phyloP scores from a whole-genome alignment of 2,329 filamentous ascomycete genomes.

The Myotisia sp. region DNA sequence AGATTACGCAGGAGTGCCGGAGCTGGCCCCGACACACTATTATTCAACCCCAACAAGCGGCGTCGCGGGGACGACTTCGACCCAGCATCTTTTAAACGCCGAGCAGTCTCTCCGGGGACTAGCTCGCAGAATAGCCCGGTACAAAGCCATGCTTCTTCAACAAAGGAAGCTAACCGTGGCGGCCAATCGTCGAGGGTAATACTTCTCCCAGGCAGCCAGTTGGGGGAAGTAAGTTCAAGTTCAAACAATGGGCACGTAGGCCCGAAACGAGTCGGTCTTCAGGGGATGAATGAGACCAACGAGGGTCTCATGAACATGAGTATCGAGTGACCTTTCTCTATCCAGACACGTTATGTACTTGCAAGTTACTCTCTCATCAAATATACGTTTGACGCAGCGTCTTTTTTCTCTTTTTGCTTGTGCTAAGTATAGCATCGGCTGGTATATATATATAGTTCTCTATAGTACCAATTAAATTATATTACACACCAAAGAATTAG shows the following conservation, averaged over 20 bases:
- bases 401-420: too few relatives aligned
- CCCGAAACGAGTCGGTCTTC: conserved; percentile 63
- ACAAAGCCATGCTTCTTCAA: conserved; percentile 14
- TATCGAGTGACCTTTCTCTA: conserved; percentile 52
- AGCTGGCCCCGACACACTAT: neutral
- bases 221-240: conserved; percentile 17
- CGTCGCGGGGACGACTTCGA: conserved; percentile 86
- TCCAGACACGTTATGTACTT: too few relatives aligned
- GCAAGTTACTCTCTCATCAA: too few relatives aligned
- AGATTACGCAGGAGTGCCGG: too few relatives aligned
- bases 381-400: too few relatives aligned
- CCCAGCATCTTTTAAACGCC: conserved; percentile 71
- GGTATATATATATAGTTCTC: too few relatives aligned
- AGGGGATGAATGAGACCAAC: conserved; percentile 92
- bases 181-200: conserved; percentile 19
- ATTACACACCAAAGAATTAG: too few relatives aligned
- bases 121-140: conserved; percentile 74
- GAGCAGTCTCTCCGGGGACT: conserved; percentile 82
- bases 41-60: conserved; percentile 35
- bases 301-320: conserved; percentile 95
- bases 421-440: too few relatives aligned
- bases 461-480: too few relatives aligned
- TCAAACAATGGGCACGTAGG: conserved; percentile 37
- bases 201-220: conserved; percentile 1
- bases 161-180: conserved; percentile 23